Conservation (phyloP, 257 asterid genomes). For the Fraxinus quadrangulata region DNA sequence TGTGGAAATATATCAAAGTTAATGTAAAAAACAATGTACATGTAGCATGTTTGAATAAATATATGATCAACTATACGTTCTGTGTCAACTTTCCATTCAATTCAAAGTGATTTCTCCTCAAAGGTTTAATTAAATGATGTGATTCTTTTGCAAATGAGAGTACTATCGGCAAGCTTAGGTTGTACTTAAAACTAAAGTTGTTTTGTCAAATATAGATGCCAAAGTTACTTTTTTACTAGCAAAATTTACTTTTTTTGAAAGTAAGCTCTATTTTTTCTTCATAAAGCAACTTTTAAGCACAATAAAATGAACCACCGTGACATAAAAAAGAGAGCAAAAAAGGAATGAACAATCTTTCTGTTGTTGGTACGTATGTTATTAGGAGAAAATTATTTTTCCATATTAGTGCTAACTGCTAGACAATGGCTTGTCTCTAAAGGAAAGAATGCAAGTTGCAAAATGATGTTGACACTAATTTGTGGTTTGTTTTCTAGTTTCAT, state of each 20-base stretch:
- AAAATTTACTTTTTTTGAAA: not conserved
- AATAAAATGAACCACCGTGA: too few species aligned
- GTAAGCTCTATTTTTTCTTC: not conserved
- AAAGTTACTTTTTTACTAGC: too few species aligned
- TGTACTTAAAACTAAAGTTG: not conserved
- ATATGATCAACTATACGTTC: too few species aligned
- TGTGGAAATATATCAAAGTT: too few species aligned
- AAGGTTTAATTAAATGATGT: too few species aligned
- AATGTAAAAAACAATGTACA: too few species aligned
- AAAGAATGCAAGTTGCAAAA: not conserved
- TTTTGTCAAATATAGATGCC: not conserved
- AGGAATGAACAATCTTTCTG: not conserved
- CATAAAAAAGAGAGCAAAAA: not conserved
- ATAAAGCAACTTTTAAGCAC: not conserved
- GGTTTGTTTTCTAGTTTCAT: not conserved
- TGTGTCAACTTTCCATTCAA: too few species aligned
- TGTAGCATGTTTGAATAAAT: too few species aligned
- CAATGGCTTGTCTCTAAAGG: not conserved
- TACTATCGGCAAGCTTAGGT: not conserved
- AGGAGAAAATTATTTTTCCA: not conserved
- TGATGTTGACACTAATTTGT: not conserved
- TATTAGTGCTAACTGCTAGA: not conserved
- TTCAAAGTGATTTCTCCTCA: too few species aligned
- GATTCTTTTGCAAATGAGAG: not conserved
- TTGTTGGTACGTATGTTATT: not conserved